Base-by-base conservation (phyloP, 1,284 basidiomycete genomes). In the Cerrena zonata region DNA sequence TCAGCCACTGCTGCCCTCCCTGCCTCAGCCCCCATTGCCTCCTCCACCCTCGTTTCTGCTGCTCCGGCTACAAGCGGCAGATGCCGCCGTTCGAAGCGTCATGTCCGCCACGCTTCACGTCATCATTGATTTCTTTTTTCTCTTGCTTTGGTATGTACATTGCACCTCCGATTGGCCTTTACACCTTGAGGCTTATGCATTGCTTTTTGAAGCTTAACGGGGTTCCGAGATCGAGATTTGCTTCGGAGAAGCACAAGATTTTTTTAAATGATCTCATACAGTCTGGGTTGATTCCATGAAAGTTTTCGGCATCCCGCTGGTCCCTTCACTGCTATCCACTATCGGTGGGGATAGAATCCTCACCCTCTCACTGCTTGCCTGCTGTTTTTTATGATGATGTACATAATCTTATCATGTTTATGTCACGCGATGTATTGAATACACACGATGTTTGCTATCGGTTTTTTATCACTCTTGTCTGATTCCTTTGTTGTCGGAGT, bases 241-340 rank as follows among this genome's bases (percentile, higher is more conserved):
- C 62, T 64, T 62, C 57, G 47, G 58, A 52, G 53, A 60, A 61
- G 61, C 58, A 60, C 61, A 58, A 52, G 56, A 22, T 11, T 45
- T 19, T 47, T 51, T n/a, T n/a, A n/a, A n/a, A 55, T 56, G 59
- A 61, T 61, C 57, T 56, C 54, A 50, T 56, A 46, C 55, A 52
- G 21, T 15, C 10, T 47, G 57, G 56, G 57, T 61, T 54, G 58
- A 58, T 49, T 53, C 58, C 57, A 42, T 56, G 47, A 54, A 48
- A 50, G 36, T 51, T 43, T 53, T n/a, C 46, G 39, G 41, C 36
- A 45, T 21, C 39, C 44, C 43, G 50, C 50, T 52, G 46, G 42
- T 36, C 19, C 48, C 42, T 23, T 49, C 18, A 24, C n/a, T 40
- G 21, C 24, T 45, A 7, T 43, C 30, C 30, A n/a, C n/a, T n/a